Evolutionary conservation across 192 early-diverging fungal genomes (phyloP).

Genomic region (Allomyces macrogynus): DNA sequence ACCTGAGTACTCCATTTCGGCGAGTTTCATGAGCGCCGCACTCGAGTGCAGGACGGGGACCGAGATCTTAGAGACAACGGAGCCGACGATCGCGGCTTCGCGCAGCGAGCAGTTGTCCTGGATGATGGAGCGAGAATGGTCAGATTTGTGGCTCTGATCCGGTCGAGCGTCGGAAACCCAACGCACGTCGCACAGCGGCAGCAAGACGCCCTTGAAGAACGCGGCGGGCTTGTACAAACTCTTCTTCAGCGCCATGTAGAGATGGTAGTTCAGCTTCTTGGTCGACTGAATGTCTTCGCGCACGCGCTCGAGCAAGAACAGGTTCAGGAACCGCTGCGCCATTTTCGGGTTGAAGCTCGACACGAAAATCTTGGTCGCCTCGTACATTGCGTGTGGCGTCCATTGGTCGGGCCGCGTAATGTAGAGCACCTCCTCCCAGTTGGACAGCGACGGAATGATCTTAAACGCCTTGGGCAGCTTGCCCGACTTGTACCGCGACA

Average conservation of each 20-base stretch:
- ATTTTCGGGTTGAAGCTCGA: constrained; percentile 89
- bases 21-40: constrained; percentile 73
- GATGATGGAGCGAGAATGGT: neutral
- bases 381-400: constrained; percentile 89
- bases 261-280: constrained; percentile 93
- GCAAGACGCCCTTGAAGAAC: constrained; percentile 91
- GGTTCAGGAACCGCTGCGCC: constrained; percentile 71
- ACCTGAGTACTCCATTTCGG: constrained; percentile 96
- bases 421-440: constrained; percentile 95
- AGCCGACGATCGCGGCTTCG: constrained; percentile 88
- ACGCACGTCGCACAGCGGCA: constrained; percentile 74
- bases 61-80: constrained; percentile 74
- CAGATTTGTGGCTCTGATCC: neutral
- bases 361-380: constrained; percentile 88
- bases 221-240: constrained; percentile 87
- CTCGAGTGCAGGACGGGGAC: constrained; percentile 92
- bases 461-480: constrained; percentile 96
- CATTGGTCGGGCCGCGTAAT: constrained; percentile 76
- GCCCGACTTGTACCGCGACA: constrained; percentile 84
- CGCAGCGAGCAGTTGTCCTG: constrained; percentile 67
- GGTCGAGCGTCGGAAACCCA: neutral
- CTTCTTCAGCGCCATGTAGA: constrained; percentile 94
- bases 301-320: constrained; percentile 77
- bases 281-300: constrained; percentile 89
- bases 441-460: constrained; percentile 79